Base-by-base conservation (phyloP, 345 rosid genomes). In the Cardiospermum halicacabum region DNA sequence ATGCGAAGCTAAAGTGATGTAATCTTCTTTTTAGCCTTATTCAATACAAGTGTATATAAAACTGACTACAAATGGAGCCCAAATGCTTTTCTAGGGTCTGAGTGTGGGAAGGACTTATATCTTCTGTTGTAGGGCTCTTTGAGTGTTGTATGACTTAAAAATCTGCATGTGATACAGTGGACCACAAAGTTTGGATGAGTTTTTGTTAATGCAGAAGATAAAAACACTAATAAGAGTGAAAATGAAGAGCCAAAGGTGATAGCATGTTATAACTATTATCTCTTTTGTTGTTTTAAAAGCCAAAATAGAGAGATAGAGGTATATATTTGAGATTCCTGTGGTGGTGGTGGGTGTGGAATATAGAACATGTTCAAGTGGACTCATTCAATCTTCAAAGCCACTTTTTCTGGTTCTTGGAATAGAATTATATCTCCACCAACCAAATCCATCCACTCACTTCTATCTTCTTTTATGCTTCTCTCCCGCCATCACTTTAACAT, bases 321-420 rank as follows among this genome's bases (percentile, higher is more conserved):
- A 21, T 7, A 22, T 65, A 53, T 42, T 3, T 3, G 40, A 19
- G 30, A 19, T 56, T 36, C 49, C 30, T 36, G 40, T 39, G 40
- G 72, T 65, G 73, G 79, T 63, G 73, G 65, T 25, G 48, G n/a
- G n/a, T n/a, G 55, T 28, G 60, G 78, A 64, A 59, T 18, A 50
- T n/a, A n/a, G n/a, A n/a, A n/a, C n/a, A n/a, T n/a, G n/a, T n/a
- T 27, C 21, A 21, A 15, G 64, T 53, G 67, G 54, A 65, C 50
- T 55, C 19, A 28, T 4, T 40, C 53, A 55, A 3, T 4, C 56
- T 60, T 24, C 43, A 63, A 47, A 62, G n/a, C 42, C 50, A 58
- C 30, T 19, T 70, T 65, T 27, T 28, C 26, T n/a, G n/a, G n/a
- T 43, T 45, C 51, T 26, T 43, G 21, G 11, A 61, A 53, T 56